Evolutionary conservation across 148 eudicot species (phyloP), one percentile per base, ranked within the genome.

Genomic region (Limonium bicolor): DNA sequence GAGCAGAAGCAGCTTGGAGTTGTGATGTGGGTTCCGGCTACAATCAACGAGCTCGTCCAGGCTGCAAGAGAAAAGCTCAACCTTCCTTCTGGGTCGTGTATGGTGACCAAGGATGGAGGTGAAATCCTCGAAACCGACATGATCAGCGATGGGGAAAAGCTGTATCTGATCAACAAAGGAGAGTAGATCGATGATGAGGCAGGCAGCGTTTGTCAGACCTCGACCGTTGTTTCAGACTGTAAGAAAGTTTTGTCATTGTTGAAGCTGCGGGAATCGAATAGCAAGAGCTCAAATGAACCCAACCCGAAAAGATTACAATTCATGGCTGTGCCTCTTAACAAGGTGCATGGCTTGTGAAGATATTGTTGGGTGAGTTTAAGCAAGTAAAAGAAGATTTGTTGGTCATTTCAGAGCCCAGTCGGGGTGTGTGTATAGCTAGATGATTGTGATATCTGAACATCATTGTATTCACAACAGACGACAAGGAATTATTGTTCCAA

Each of bases 71-170:
- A 69, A 48, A 66, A 77, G 51, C 65, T 88, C 14, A 49, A 67
- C 1, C 18, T 64, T 22, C 43, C 58, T 25, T 33, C 21, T 13
- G 61, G 34, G 42, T 67, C 76, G 33, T 68, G 50, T 51, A 57
- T 83, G 20, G 62, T 83, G 55, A 69, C 96, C 2, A 77, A 83
- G 58, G 87, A 80, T 65, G 93, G 73, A 31, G 95, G 95, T 61
- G 58, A 58, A 69, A 68, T 90, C 45, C 28, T 64, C 46, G 95
- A 90, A 55, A 71, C 65, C 7, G 74, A 80, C 64, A 60, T 90
- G 82, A 77, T 90, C 14, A 70, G 53, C 25, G 70, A 84, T 47
- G 67, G 78, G 24, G 87, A 90, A 54, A 84, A 84, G 50, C 55
- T 90, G 59, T 84, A 80, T 51, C 50, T 90, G 59, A 61, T 67